Base-by-base conservation (phyloP, 345 rosid species). In the Luvunga scandens region DNA sequence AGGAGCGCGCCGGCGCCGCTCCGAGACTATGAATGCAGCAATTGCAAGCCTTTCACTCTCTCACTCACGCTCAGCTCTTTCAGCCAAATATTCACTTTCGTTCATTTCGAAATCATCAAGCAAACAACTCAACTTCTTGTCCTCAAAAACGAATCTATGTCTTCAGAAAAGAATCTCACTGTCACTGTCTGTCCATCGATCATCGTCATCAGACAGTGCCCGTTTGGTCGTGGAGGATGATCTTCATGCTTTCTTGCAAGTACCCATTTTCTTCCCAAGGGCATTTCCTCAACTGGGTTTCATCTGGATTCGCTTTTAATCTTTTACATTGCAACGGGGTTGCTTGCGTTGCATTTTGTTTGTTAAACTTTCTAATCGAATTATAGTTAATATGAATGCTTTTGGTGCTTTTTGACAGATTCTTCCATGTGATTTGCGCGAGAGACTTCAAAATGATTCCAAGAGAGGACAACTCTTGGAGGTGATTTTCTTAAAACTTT, bases 361-460 rank as follows among this genome's bases (percentile, higher is more conserved):
- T 74, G 59, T 42, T n/a, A 10, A 1, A 27, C 27, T 50, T 75
- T 6, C 25, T 50, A 1, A 34, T 36, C 34, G 21, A 50, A 66
- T 65, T 50, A 8, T 45, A n/a, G 14, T 33, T 7, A 55, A 53
- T 53, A 22, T 66, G 34, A 76, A 66, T 76, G 25, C 33, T 66
- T 56, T 38, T 64, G 9, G 7, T 53, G 6, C 57, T 83, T n/a
- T 9, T 65, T 73, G 13, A 21, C 84, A 90, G 92, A 85, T 90
- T 84, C 91, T 90, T 81, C 94, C 94, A 1, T 12, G 60, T 24
- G 94, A 87, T 79, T 80, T 90, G 56, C 91, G 78, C 48, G 71
- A 87, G 28, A 82, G 81, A 78, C 85, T 90, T 62, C 77, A 81
- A 0, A 78, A 84, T 73, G 90, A 89, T 79, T 86, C 90, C 65